Percentiles rank a stretch among this genome's conserved stretches.
phyloP scores from a whole-genome alignment of 192 early-diverging fungal species.

The Backusella macrospora region DNA sequence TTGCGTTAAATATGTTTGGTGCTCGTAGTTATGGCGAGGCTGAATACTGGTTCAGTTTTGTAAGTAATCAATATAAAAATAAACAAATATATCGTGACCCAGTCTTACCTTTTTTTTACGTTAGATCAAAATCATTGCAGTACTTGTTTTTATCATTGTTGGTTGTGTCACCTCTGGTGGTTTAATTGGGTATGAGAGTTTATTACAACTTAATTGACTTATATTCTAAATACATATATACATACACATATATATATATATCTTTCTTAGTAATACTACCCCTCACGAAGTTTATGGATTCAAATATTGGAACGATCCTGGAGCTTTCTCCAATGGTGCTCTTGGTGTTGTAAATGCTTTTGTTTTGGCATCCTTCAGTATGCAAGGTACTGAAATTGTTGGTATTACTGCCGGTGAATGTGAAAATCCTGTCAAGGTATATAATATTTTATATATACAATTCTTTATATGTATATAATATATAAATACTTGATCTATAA shows the following conservation, averaged over 20 bases:
- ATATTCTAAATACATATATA: not conserved
- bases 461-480: not conserved
- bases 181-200: constrained; percentile 43
- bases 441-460: not conserved
- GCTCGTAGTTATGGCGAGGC: constrained; percentile 71
- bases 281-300: constrained; percentile 53
- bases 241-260: constrained; percentile 21
- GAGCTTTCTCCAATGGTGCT: constrained; percentile 59
- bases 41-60: constrained; percentile 72
- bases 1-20: constrained; percentile 63
- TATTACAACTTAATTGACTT: not conserved
- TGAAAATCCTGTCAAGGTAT: constrained; percentile 72
- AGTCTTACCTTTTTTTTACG: not conserved
- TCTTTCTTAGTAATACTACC: constrained; percentile 4
- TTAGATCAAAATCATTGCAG: constrained; percentile 78
- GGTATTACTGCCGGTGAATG: constrained; percentile 91
- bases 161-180: constrained; percentile 72
- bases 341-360: constrained; percentile 71
- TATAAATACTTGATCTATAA: constrained; percentile 41
- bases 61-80: constrained; percentile 10
- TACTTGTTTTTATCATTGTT: constrained; percentile 80
- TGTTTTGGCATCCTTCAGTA: constrained; percentile 79
- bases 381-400: constrained; percentile 87
- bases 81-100: not conserved
- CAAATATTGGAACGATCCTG: constrained; percentile 71